phyloP scores from a whole-genome alignment of 169 alveolate genomes.

The Cryptosporidium parvum region DNA sequence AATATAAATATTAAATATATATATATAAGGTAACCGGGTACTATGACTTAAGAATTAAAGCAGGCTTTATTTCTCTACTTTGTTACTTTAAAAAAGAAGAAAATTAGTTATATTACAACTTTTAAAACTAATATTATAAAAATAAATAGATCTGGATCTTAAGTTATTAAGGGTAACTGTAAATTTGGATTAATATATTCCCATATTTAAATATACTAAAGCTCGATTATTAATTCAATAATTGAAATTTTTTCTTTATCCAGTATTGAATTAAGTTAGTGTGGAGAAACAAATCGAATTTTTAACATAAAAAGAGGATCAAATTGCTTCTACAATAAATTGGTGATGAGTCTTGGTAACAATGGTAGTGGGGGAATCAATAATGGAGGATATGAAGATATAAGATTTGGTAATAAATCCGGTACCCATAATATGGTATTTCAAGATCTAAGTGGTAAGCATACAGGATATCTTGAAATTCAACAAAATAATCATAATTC shows the following conservation, averaged over 20 bases:
- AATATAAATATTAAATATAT: too few relatives aligned
- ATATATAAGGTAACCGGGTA: neutral
- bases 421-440: neutral
- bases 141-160: neutral
- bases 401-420: neutral
- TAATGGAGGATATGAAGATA: neutral
- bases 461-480: neutral
- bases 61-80: neutral
- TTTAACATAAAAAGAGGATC: neutral
- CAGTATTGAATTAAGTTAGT: too few relatives aligned
- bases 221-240: too few relatives aligned
- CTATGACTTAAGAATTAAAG: neutral
- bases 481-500: neutral
- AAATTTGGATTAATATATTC: neutral
- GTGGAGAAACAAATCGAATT: neutral
- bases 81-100: too few relatives aligned
- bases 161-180: neutral
- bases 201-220: too few relatives aligned
- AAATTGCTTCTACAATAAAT: neutral
- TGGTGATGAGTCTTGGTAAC: neutral
- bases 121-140: neutral
- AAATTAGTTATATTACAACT: neutral
- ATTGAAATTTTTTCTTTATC: neutral
- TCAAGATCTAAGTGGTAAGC: neutral
- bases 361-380: neutral